Percentiles rank a stretch among this genome's conserved stretches.
Conservation (phyloP, 305 asterid species). For the Solanum hybrid region DNA sequence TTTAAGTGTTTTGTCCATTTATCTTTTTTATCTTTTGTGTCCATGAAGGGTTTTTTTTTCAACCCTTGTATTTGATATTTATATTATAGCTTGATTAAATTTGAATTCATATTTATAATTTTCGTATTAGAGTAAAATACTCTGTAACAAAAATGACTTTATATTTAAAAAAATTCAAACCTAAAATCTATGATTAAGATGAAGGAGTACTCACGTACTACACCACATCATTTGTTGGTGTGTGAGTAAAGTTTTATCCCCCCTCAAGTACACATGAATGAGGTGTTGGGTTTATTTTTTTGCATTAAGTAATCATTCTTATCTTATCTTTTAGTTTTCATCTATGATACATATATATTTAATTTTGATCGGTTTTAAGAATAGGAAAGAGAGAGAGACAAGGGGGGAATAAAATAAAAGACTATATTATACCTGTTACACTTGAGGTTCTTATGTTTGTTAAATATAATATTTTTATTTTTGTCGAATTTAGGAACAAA, state of each 20-base stretch:
- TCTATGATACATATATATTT: background rate
- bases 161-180: rapidly evolving
- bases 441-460: background rate
- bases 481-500: background rate
- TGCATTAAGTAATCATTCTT: background rate
- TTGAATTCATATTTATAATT: too few species aligned
- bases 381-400: background rate
- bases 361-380: background rate
- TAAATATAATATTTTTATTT: background rate
- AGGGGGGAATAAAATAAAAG: background rate
- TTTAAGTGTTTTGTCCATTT: background rate
- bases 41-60: background rate
- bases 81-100: too few species aligned
- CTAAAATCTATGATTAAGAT: rapidly evolving
- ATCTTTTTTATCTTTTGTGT: background rate
- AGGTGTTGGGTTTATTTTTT: background rate
- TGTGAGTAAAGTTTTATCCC: background rate
- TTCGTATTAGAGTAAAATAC: rapidly evolving
- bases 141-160: too few species aligned
- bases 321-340: background rate
- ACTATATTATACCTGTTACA: background rate
- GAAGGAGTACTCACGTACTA: background rate
- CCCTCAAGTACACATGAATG: background rate
- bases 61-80: too few species aligned
- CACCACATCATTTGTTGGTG: background rate